A percentile compares a stretch with the other conserved stretches of the same genome.
Conservation (phyloP, 768 basidiomycete genomes). For the Pisolithus microcarpus region DNA sequence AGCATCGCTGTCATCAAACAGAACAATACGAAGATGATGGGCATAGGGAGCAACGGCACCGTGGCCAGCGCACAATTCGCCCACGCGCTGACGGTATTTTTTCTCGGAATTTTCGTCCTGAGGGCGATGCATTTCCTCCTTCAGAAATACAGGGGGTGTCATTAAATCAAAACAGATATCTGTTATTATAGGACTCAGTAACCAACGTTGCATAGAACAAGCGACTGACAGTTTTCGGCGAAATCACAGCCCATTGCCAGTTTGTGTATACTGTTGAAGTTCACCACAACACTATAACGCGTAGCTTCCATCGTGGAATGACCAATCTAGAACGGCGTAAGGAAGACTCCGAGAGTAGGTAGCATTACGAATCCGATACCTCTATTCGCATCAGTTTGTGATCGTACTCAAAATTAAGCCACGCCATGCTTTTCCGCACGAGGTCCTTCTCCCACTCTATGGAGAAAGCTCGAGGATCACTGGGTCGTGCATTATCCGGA, state of each 20-base stretch:
- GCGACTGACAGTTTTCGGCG: slow-evolving; percentile 53
- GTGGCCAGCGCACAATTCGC: slow-evolving; percentile 53
- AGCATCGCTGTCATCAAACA: slow-evolving; percentile 42
- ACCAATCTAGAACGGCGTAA: slow-evolving; percentile 42
- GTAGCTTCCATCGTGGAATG: slow-evolving; percentile 44
- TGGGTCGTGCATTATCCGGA: slow-evolving; percentile 16
- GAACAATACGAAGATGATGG: slow-evolving; percentile 57
- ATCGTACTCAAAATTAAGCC: slow-evolving; percentile 59
- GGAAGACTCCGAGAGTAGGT: neutral
- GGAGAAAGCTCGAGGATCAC: slow-evolving; percentile 49
- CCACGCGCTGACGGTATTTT: slow-evolving; percentile 53
- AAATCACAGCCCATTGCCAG: slow-evolving; percentile 55
- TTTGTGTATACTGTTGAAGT: slow-evolving; percentile 50
- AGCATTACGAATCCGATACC: slow-evolving; percentile 31
- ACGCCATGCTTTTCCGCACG: slow-evolving; percentile 37
- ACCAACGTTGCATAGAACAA: slow-evolving; percentile 3
- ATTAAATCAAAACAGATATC: slow-evolving; percentile 64
- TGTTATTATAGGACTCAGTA: slow-evolving; percentile 20
- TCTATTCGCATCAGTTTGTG: slow-evolving; percentile 58
- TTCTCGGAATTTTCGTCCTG: slow-evolving; percentile 30
- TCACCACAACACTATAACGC: slow-evolving; percentile 47
- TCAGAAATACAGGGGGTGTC: slow-evolving; percentile 59
- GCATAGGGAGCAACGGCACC: slow-evolving; percentile 58
- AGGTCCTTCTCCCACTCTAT: slow-evolving; percentile 62
- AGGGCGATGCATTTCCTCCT: slow-evolving; percentile 49